Evolutionary conservation across 2,329 filamentous ascomycete species (phyloP).

Genomic region (Chrysoporthe puriensis): DNA sequence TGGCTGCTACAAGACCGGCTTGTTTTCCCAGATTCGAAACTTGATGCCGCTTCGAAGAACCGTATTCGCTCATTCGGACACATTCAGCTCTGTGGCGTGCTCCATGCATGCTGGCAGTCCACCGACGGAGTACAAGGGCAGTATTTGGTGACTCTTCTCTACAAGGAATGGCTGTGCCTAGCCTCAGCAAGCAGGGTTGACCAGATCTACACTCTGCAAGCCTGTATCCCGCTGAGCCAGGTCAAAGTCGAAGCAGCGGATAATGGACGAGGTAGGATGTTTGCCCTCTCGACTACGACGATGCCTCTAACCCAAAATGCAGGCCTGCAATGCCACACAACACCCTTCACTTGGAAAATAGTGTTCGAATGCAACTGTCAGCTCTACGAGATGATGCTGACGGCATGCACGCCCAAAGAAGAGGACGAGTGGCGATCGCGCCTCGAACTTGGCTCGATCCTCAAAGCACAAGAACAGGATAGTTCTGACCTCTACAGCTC

Average conservation of each 20-base stretch:
- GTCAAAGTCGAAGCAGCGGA: slow-evolving; percentile 72
- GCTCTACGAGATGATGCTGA: slow-evolving; percentile 83
- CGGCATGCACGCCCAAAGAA: slow-evolving; percentile 80
- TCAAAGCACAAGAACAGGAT: slow-evolving; percentile 45
- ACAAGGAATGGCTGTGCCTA: slow-evolving; percentile 77
- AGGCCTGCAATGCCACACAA: slow-evolving; percentile 88
- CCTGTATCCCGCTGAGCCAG: slow-evolving; percentile 70
- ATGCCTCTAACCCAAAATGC: slow-evolving; percentile 6
- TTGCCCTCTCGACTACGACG: neutral
- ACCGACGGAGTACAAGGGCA: slow-evolving; percentile 69
- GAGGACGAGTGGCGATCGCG: slow-evolving; percentile 78
- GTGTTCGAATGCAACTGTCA: slow-evolving; percentile 78
- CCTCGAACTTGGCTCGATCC: slow-evolving; percentile 52
- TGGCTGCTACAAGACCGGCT: slow-evolving; percentile 85
- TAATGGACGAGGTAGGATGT: slow-evolving; percentile 69
- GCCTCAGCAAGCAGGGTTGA: slow-evolving; percentile 68
- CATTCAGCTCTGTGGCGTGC: slow-evolving; percentile 77
- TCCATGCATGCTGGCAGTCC: slow-evolving; percentile 83
- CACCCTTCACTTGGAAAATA: slow-evolving; percentile 89
- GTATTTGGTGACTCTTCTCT: slow-evolving; percentile 87
- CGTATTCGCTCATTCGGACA: slow-evolving; percentile 82
- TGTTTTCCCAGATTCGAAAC: slow-evolving; percentile 68
- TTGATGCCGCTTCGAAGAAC: slow-evolving; percentile 59
- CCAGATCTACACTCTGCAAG: slow-evolving; percentile 72
- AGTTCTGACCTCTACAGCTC: slow-evolving; percentile 57